Conservation (phyloP, 2,329 filamentous ascomycete species). For the Fusarium pseudonygamai region DNA sequence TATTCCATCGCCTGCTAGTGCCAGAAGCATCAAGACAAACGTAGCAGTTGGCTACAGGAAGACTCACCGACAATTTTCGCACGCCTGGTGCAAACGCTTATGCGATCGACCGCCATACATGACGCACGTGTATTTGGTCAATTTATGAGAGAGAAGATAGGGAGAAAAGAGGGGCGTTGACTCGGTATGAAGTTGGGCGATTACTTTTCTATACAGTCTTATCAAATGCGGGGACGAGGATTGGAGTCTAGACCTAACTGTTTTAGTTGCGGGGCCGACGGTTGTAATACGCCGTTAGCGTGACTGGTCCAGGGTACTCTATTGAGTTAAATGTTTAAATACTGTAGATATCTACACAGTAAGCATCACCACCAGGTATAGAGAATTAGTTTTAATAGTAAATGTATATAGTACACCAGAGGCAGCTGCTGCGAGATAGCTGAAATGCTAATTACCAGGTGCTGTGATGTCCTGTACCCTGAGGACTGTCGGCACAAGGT, state of each 20-base stretch:
- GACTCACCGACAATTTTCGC: slow-evolving; percentile 4
- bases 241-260: not conserved
- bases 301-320: not conserved
- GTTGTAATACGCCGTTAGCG: not conserved
- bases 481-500: too few relatives aligned
- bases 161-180: not conserved
- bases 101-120: not conserved
- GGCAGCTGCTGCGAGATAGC: too few relatives aligned
- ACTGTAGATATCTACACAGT: too few relatives aligned
- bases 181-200: not conserved
- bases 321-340: too few relatives aligned
- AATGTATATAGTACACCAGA: too few relatives aligned
- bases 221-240: not conserved
- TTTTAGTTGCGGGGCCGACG: not conserved
- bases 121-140: not conserved
- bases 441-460: too few relatives aligned
- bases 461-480: too few relatives aligned
- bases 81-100: not conserved
- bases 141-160: not conserved
- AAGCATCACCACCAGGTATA: too few relatives aligned
- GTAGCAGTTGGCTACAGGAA: accelerated
- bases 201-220: not conserved
- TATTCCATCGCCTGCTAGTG: accelerated
- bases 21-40: too few relatives aligned
- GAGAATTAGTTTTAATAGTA: too few relatives aligned